Evolutionary conservation across 106 monocot species (phyloP).

Genomic region (Dendrobium huoshanense): DNA sequence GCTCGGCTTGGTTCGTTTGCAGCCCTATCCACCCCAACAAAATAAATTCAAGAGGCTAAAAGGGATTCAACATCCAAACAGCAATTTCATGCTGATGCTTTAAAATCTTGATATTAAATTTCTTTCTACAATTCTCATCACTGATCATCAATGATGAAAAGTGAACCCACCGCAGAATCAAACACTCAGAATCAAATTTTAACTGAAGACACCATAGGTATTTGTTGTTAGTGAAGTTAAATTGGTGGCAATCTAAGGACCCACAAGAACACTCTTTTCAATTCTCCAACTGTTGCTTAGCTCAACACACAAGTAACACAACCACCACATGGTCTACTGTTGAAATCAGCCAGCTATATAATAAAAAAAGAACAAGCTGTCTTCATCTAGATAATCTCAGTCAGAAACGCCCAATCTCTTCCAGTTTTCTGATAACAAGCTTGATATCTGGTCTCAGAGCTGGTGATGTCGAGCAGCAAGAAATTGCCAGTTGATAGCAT

Average conservation of each 20-base stretch:
- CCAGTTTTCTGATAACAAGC: conserved; percentile 41
- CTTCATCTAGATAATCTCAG: neutral
- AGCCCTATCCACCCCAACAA: too few relatives aligned
- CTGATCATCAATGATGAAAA: neutral
- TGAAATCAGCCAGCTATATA: neutral
- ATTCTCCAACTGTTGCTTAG: neutral
- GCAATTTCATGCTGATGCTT: neutral
- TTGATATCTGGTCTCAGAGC: conserved; percentile 69
- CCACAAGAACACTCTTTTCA: neutral
- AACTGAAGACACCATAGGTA: too few relatives aligned
- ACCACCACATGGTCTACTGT: conserved; percentile 2
- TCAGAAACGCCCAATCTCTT: conserved; percentile 27
- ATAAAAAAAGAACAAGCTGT: neutral
- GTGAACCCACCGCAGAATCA: neutral
- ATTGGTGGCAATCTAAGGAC: neutral
- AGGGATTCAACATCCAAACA: neutral
- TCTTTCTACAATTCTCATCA: neutral
- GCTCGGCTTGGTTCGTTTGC: too few relatives aligned
- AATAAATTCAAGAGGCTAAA: neutral
- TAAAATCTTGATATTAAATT: neutral
- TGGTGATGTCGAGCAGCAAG: conserved; percentile 83
- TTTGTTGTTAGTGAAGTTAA: neutral
- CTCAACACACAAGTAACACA: neutral
- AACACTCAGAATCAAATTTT: too few relatives aligned
- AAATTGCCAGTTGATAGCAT: conserved; percentile 66